Conservation (phyloP, 2,329 filamentous ascomycete genomes). For the Xylariaceae sp. region DNA sequence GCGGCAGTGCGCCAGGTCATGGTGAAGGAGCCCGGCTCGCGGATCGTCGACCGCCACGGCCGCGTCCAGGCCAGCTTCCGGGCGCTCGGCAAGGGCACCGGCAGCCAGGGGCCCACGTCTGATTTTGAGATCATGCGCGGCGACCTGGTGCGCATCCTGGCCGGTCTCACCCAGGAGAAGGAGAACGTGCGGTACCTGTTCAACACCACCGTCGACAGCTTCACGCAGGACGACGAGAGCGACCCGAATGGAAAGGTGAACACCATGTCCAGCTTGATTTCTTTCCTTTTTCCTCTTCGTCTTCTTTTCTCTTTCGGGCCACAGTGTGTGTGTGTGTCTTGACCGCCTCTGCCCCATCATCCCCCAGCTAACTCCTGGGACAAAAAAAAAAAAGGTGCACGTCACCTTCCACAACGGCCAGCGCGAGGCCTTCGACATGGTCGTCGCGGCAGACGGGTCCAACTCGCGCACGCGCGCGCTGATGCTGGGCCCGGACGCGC, state of each 20-base stretch:
- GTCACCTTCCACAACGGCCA: slow-evolving; percentile 35
- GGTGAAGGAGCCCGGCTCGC: slow-evolving; percentile 32
- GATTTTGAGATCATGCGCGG: slow-evolving; percentile 31
- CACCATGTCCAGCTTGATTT: too few relatives aligned
- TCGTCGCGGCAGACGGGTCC: slow-evolving; percentile 48
- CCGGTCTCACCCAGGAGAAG: slow-evolving; percentile 5
- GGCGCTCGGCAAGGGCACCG: slow-evolving; percentile 21
- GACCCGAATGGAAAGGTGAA: slow-evolving; percentile 6
- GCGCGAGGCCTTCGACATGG: slow-evolving; percentile 37
- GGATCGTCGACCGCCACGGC: slow-evolving; percentile 26
- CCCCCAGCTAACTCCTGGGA: too few relatives aligned
- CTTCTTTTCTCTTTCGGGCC: too few relatives aligned
- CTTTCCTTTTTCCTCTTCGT: too few relatives aligned
- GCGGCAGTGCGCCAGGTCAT: slow-evolving; percentile 24
- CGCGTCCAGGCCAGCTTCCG: slow-evolving; percentile 18
- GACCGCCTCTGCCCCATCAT: too few relatives aligned
- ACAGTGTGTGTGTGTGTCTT: too few relatives aligned
- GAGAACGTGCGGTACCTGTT: slow-evolving; percentile 20
- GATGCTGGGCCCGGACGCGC: slow-evolving; percentile 22
- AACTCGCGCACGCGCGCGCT: slow-evolving; percentile 36
- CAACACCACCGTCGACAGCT: slow-evolving; percentile 16
- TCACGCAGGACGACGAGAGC: slow-evolving; percentile 18
- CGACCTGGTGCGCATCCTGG: slow-evolving; percentile 26
- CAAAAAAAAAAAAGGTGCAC: too few relatives aligned
- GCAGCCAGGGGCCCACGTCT: slow-evolving; percentile 24